Evolutionary conservation across 2,329 filamentous ascomycete genomes (phyloP), one percentile per base, ranked within the genome.

Genomic region (Hypomyces perniciosus): DNA sequence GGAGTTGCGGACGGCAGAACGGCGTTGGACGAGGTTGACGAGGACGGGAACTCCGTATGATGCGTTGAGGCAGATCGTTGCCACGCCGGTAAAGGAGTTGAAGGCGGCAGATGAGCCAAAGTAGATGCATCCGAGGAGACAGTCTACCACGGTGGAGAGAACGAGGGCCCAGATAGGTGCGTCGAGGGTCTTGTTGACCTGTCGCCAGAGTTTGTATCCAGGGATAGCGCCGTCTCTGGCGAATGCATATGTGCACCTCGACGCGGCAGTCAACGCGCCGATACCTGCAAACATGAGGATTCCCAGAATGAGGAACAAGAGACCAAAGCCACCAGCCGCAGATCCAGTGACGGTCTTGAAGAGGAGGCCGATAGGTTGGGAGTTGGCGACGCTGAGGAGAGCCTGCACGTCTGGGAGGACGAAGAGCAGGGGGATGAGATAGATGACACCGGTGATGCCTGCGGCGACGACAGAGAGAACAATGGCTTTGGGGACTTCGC

Each of bases 291-390:
- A 90, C 64, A 91, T 76, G 53, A 86, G 74, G 59, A 92, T 89
- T 1, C 86, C 86, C 27, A 91, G 75, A 57, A 92, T 82, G 2
- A 91, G 71, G 66, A 91, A 86, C 10, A 90, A 74, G 5, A 91
- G 74, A 0, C 84, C 86, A 57, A 92, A 90, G 1, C 87, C 88
- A 27, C 86, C 88, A 5, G 73, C 81, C 1, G 84, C 76, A 20
- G 84, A 87, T 1, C 86, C 86, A 0, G 87, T 90, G 8, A 83
- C 86, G 0, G 73, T 83, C 69, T 88, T 88, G 76, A 91, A 91
- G 31, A 91, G 71, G 4, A 85, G 72, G 7, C 85, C 86, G 55
- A 92, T 86, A 1, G 88, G 87, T 60, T 91, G 88, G 7, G 84
- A 84, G 52, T 83, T 88, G 26, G 84, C 77, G 10, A 86, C 84